Evolutionary conservation across 2,329 filamentous ascomycete species (phyloP), one percentile per base, ranked within the genome.

Genomic region (Neonectria faginata): DNA sequence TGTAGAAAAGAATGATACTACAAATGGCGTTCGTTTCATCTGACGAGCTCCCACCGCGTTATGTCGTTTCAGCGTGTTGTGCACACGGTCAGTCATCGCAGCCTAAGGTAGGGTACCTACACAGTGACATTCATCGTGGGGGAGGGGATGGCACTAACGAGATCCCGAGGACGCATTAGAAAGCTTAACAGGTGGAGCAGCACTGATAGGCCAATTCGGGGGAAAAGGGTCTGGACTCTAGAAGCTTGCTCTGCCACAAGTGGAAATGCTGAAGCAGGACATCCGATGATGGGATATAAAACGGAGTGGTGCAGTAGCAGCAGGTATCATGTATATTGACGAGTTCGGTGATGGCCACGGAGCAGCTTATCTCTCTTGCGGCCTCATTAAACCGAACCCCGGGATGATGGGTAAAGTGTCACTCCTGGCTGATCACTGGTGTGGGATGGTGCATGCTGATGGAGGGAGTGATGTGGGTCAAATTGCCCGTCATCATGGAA

Each of bases 171-270:
- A 61, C 55, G 55, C 58, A 68, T 22, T 55, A 57, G 53, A 71
- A 72, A 72, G 70, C 68, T 72, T 72, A 67, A 71, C 62, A 44
- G 69, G 70, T 66, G 65, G 65, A 50, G 59, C 44, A 39, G 29
- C 25, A 41, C 20, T 60, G 62, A 67, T 54, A 64, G 53, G 52
- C 27, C 52, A 50, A 59, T 44, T 48, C 48, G 29, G 20, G 27
- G 47, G 53, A 5, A 7, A 39, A 60, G 33, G 45, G 33, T 33
- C 53, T 11, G 45, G 45, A 31, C 52, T 36, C 33, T 36, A 14
- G 31, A 48, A 22, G 16, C 45, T 50, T n/a, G 31, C 18, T 44
- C 33, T 36, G 33, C 6, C 5, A 36, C 33, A 36, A 36, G 33
- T 25, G 33, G 6, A 14, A 36, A 14, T 5, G 33, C 14, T 36